Conservation (phyloP, 768 basidiomycete genomes). For the Strobilomyces dryophilus region DNA sequence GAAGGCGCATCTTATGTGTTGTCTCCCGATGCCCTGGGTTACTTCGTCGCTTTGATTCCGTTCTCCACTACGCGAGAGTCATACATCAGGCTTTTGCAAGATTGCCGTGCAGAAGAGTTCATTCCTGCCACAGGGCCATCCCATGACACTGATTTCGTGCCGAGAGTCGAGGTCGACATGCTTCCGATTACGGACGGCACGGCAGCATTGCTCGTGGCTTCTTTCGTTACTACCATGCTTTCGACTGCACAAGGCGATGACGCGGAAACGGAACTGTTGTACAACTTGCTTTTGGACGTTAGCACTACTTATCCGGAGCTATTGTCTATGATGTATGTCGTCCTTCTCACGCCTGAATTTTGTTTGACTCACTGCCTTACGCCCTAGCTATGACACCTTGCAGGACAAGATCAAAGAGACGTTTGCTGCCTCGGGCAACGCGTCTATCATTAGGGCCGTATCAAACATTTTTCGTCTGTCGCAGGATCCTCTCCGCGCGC, state of each 20-base stretch:
- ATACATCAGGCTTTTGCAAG: conserved; percentile 59
- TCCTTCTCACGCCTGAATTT: conserved; percentile 3
- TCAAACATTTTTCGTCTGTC: conserved; percentile 75
- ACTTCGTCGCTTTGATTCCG: conserved; percentile 76
- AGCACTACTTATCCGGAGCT: conserved; percentile 66
- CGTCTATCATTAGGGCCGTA: conserved; percentile 63
- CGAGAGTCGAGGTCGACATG: conserved; percentile 51
- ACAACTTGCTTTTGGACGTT: conserved; percentile 70
- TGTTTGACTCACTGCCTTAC: conserved; percentile 4
- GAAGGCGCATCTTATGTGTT: conserved; percentile 45
- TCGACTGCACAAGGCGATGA: conserved; percentile 75
- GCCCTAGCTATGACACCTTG: conserved; percentile 63
- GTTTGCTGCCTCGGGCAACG: conserved; percentile 68
- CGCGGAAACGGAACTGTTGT: conserved; percentile 77
- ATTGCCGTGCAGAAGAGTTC: conserved; percentile 53
- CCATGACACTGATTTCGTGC: conserved; percentile 44
- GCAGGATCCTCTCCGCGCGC: conserved; percentile 46
- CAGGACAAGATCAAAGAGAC: conserved; percentile 72
- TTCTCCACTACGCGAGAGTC: conserved; percentile 53
- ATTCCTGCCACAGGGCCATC: conserved; percentile 35
- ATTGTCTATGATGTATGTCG: conserved; percentile 65
- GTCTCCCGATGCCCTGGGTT: conserved; percentile 61
- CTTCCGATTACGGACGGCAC: conserved; percentile 59
- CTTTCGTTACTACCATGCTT: conserved; percentile 74
- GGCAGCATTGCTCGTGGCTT: conserved; percentile 67